Percentiles rank a stretch among this genome's conserved stretches.
These are phyloP conservation scores for Blastobotrys arbuscula DNA, from an alignment of 1,139 yeast species.

Conservation along the genomic window DNA sequence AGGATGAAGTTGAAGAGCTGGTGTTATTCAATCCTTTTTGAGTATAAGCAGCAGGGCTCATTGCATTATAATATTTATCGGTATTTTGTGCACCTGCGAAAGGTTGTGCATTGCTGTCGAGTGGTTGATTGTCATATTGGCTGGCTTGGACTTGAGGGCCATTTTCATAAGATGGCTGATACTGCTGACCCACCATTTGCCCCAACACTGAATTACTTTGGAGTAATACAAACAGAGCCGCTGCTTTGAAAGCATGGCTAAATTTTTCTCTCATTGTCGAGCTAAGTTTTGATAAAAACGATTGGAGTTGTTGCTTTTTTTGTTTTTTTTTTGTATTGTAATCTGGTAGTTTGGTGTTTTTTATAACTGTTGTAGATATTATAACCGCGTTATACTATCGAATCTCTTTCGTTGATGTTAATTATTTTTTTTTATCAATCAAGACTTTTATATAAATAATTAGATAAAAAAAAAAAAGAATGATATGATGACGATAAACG, in stretches of 20 bases:
- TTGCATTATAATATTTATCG: not conserved
- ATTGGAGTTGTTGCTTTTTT: not conserved
- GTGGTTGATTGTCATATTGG: no score
- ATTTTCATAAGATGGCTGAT: not conserved
- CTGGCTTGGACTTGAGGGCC: not conserved
- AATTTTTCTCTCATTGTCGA: conserved; percentile 6
- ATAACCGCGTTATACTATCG: no score
- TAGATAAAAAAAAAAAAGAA: no score
- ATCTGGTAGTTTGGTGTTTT: not conserved
- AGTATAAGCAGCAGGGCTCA: no score
- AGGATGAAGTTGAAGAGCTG: not conserved
- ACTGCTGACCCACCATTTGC: not conserved
- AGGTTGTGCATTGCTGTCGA: not conserved
- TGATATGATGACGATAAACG: no score
- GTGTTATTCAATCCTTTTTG: not conserved
- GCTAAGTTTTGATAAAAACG: not conserved
- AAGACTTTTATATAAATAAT: no score
- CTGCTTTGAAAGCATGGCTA: conserved; percentile 6
- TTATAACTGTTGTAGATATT: not conserved
- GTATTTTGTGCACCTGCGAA: not conserved
- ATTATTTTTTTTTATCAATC: not conserved
- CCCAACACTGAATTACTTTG: not conserved
- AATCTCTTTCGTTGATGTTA: not conserved
- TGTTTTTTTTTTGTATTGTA: conserved; percentile 1
- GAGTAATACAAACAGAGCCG: conserved; percentile 6